Evolutionary conservation across 1,284 basidiomycete genomes (phyloP).

Genomic region (Albatrellus sp.): DNA sequence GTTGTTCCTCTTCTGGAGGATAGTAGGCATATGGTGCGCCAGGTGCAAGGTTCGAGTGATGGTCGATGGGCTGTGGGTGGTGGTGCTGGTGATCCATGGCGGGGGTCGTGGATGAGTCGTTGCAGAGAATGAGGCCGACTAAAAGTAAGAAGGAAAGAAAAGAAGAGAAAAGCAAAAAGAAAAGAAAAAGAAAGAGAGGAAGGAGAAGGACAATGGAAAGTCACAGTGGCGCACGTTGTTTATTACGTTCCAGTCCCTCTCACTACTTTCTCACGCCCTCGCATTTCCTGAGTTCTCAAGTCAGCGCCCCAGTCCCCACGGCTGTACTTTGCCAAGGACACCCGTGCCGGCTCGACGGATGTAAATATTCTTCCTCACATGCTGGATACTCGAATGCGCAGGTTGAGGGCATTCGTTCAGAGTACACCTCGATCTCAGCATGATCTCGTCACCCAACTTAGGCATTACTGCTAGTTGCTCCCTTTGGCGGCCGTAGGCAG

Average conservation of each 20-base stretch:
- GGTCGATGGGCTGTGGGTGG: conserved; percentile 8
- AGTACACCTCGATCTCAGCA: too few species aligned
- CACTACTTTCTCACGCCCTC: conserved; percentile 1
- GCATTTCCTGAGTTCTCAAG: too few species aligned
- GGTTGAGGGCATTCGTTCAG: too few species aligned
- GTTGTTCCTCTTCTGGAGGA: conserved; percentile 11
- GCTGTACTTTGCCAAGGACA: too few species aligned
- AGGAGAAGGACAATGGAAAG: conserved; percentile 4
- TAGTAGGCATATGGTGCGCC: conserved; percentile 13
- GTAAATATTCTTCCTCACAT: too few species aligned
- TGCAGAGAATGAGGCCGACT: conserved; percentile 1
- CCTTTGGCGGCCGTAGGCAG: too few species aligned
- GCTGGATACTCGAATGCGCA: too few species aligned
- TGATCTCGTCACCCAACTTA: too few species aligned
- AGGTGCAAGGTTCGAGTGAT: conserved; percentile 11
- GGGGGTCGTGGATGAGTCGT: conserved; percentile 1
- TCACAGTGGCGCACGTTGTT: conserved; percentile 1
- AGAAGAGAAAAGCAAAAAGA: conserved; percentile 2
- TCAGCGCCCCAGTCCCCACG: background rate
- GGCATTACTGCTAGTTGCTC: too few species aligned
- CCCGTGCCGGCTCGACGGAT: too few species aligned
- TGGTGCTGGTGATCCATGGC: conserved; percentile 11
- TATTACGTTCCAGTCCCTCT: conserved; percentile 4
- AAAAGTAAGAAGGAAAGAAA: conserved; percentile 1
- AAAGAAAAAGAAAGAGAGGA: conserved; percentile 1